Evolutionary conservation across 768 basidiomycete species (phyloP).

Genomic region (Kwoniella sp.): DNA sequence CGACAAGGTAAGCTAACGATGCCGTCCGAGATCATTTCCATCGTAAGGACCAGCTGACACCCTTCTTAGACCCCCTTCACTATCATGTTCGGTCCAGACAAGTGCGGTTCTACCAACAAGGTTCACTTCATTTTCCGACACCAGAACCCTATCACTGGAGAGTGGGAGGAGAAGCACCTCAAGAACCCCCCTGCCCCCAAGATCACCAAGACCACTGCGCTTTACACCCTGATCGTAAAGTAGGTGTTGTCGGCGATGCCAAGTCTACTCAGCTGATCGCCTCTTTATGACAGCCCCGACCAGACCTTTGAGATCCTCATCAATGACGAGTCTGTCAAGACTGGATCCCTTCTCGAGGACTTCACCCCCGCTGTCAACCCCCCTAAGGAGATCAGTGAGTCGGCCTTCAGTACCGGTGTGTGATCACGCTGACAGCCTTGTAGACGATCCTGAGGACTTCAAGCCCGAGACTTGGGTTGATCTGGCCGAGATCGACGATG

Average conservation of each 20-base stretch:
- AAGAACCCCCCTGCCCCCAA: constrained; percentile 71
- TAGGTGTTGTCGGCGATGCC: constrained; percentile 54
- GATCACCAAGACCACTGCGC: constrained; percentile 83
- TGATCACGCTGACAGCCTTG: constrained; percentile 2
- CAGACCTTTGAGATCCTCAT: constrained; percentile 88
- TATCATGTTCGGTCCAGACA: constrained; percentile 95
- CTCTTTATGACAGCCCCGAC: constrained; percentile 58
- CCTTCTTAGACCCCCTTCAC: constrained; percentile 49
- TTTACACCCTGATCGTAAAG: constrained; percentile 92
- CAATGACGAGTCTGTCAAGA: constrained; percentile 75
- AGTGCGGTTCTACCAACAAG: constrained; percentile 53
- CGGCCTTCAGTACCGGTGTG: background rate
- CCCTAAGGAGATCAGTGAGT: constrained; percentile 65
- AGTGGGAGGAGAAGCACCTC: constrained; percentile 96
- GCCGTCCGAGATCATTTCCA: background rate
- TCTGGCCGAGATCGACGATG: constrained; percentile 74
- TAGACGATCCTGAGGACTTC: constrained; percentile 77
- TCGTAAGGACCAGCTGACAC: constrained; percentile 1
- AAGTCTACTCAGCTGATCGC: constrained; percentile 50
- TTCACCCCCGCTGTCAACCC: constrained; percentile 93
- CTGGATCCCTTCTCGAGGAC: constrained; percentile 83
- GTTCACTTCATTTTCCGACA: constrained; percentile 99
- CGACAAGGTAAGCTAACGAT: constrained; percentile 42
- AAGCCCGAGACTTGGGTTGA: constrained; percentile 96
- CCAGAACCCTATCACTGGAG: constrained; percentile 85